A percentile compares a stretch with the other conserved stretches of the same genome.
Evolutionary conservation across 768 basidiomycete species (phyloP).

Genomic region (Crassisporium funariophilum): DNA sequence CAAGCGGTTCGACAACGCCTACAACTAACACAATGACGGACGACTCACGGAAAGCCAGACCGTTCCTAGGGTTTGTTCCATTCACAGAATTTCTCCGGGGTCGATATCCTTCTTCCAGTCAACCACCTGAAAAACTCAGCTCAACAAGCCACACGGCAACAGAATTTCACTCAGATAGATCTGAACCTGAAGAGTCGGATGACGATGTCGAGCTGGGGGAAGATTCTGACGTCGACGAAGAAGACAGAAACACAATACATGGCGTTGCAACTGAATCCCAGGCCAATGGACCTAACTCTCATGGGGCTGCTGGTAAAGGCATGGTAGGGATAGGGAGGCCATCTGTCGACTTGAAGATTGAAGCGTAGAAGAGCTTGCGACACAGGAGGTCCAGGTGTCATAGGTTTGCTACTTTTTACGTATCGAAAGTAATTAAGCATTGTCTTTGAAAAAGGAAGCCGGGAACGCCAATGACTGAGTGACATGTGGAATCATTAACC

Average conservation of each 20-base stretch:
- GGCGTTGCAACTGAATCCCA: conserved; percentile 33
- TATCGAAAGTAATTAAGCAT: not conserved
- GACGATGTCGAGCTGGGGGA: conserved; percentile 14
- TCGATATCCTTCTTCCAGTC: conserved; percentile 56
- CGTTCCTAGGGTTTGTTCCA: conserved; percentile 63
- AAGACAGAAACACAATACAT: conserved; percentile 48
- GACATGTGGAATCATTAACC: conserved; percentile 10
- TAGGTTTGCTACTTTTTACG: conserved; percentile 2
- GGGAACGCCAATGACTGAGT: not conserved
- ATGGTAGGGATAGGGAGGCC: conserved; percentile 10
- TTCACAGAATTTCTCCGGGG: conserved; percentile 65
- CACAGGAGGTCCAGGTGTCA: not conserved
- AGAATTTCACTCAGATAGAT: conserved; percentile 9
- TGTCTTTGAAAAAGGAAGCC: conserved; percentile 1
- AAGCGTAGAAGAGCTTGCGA: no score
- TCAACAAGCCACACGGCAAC: conserved; percentile 11
- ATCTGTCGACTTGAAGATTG: no score
- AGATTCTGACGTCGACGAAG: conserved; percentile 34
- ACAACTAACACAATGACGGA: conserved; percentile 39
- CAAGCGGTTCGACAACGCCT: conserved; percentile 62
- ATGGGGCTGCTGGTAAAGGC: no score
- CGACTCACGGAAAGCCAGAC: conserved; percentile 40
- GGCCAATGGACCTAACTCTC: conserved; percentile 12
- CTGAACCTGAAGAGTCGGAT: conserved; percentile 6
- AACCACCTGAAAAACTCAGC: conserved; percentile 22